Percentiles rank a stretch among this genome's conserved stretches.
Evolutionary conservation across 2,329 filamentous ascomycete species (phyloP).

Genomic region (Magnaporthiopsis poae): DNA sequence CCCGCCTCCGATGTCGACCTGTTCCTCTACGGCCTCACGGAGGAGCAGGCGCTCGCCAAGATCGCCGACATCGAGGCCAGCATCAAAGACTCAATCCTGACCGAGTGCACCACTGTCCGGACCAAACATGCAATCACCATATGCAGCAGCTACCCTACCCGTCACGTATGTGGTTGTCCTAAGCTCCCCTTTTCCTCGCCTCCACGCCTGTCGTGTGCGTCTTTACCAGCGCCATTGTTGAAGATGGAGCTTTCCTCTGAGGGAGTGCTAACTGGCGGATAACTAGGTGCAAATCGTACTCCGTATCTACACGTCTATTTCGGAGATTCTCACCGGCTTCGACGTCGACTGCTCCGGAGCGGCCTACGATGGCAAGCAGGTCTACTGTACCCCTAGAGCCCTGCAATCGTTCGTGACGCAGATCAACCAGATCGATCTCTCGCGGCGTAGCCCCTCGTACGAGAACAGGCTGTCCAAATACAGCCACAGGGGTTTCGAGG

Average conservation of each 20-base stretch:
- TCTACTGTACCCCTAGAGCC: conserved; percentile 69
- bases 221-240: no score
- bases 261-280: neutral
- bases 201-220: neutral
- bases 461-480: conserved; percentile 83
- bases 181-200: conserved; percentile 32
- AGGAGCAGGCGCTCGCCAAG: conserved; percentile 70
- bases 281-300: conserved; percentile 57
- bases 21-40: conserved; percentile 70
- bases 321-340: conserved; percentile 78
- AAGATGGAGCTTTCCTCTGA: conserved; percentile 9
- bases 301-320: conserved; percentile 72
- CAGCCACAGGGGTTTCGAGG: conserved; percentile 72
- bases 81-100: conserved; percentile 67
- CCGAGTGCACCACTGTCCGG: conserved; percentile 73
- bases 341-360: conserved; percentile 78
- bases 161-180: conserved; percentile 46
- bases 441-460: conserved; percentile 72
- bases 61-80: conserved; percentile 70
- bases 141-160: conserved; percentile 67
- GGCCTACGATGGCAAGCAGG: conserved; percentile 70
- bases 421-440: conserved; percentile 69
- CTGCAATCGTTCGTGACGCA: conserved; percentile 73
- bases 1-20: conserved; percentile 81
- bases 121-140: conserved; percentile 86